Percentiles rank a stretch among this genome's conserved stretches.
Evolutionary conservation across 2,329 filamentous ascomycete genomes (phyloP).

Genomic region (Fusarium lateritium): DNA sequence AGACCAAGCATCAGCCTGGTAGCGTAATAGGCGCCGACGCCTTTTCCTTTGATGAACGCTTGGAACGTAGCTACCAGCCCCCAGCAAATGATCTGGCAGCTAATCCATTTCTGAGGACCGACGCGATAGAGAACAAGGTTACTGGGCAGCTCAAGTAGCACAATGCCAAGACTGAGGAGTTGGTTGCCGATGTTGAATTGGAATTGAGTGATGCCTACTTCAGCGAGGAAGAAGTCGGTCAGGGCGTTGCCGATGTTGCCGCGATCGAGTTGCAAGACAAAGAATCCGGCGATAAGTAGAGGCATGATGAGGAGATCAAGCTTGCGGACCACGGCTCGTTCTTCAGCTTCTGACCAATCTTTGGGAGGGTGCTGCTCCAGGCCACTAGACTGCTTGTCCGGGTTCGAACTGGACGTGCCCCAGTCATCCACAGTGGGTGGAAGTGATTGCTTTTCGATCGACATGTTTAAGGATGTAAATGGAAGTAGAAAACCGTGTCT

Average conservation of each 20-base stretch:
- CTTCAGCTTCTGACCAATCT: constrained; percentile 28
- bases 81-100: constrained; percentile 6
- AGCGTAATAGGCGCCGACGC: background rate
- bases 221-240: constrained; percentile 50
- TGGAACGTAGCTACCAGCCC: constrained; percentile 1
- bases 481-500: background rate
- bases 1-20: background rate
- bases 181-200: constrained; percentile 16
- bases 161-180: constrained; percentile 5
- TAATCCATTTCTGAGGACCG: constrained; percentile 11
- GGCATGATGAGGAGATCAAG: constrained; percentile 14
- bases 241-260: constrained; percentile 59
- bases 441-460: background rate
- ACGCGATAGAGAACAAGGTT: constrained; percentile 14
- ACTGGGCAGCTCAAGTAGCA: constrained; percentile 9
- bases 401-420: background rate
- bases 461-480: background rate
- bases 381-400: background rate
- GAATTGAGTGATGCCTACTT: constrained; percentile 59
- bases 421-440: constrained; percentile 1
- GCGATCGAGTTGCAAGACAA: constrained; percentile 58
- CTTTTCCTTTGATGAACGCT: constrained; percentile 9
- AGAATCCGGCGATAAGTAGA: constrained; percentile 48
- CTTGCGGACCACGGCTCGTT: constrained; percentile 41
- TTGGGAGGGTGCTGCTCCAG: background rate